phyloP scores from a whole-genome alignment of 805 yeast genomes.

The Peterozyma toletana region DNA sequence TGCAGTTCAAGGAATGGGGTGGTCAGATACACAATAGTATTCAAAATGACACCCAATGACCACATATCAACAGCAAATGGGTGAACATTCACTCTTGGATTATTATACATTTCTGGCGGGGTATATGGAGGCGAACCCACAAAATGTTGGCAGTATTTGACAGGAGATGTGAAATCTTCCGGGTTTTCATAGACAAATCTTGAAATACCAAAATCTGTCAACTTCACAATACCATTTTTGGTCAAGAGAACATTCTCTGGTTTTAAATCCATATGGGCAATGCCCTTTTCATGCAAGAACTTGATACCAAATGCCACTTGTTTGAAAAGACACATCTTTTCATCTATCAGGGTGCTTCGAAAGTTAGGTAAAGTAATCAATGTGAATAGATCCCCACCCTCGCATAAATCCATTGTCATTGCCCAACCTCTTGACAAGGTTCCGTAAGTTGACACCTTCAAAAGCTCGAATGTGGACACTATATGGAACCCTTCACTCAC shows the following conservation, averaged over 20 bases:
- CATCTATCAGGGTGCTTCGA: conserved; percentile 42
- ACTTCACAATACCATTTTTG: conserved; percentile 51
- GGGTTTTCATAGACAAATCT: conserved; percentile 52
- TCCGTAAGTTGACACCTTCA: conserved; percentile 50
- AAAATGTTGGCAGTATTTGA: conserved; percentile 31
- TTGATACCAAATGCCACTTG: conserved; percentile 58
- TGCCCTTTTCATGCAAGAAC: conserved; percentile 56
- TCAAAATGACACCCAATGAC: conserved; percentile 65
- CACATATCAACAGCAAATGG: conserved; percentile 67
- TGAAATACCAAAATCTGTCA: conserved; percentile 75
- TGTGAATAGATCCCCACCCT: conserved; percentile 54
- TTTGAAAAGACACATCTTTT: conserved; percentile 61
- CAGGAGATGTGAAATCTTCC: conserved; percentile 37
- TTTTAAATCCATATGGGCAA: conserved; percentile 68
- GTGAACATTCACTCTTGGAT: conserved; percentile 31
- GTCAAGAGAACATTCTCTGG: conserved; percentile 68
- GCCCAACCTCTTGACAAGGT: conserved; percentile 69
- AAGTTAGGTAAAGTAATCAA: conserved; percentile 51
- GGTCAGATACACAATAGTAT: conserved; percentile 48
- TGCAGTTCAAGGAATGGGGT: conserved; percentile 55
- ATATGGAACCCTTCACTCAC: conserved; percentile 54
- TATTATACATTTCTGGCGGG: conserved; percentile 61
- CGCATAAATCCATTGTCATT: conserved; percentile 56
- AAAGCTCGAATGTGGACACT: conserved; percentile 44
- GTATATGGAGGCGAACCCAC: conserved; percentile 81